A percentile compares a stretch with the other conserved stretches of the same genome.
Conservation (phyloP, 1,139 yeast species). For the Lodderomyces jiufengensis region DNA sequence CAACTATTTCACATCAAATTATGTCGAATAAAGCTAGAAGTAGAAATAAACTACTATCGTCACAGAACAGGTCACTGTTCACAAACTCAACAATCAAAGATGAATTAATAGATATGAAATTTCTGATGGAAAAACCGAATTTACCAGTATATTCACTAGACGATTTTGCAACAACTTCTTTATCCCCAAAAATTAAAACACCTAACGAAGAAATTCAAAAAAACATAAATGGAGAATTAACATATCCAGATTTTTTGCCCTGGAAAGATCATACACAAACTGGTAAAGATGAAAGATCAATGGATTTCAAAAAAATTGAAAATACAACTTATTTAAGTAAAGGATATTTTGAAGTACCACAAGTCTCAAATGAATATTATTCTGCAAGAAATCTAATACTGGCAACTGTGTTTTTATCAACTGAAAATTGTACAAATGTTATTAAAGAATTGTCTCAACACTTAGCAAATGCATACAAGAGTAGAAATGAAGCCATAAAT, state of each 20-base stretch:
- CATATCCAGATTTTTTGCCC: slow-evolving; percentile 75
- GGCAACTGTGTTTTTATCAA: slow-evolving; percentile 39
- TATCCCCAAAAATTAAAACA: not conserved
- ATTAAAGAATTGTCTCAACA: slow-evolving; percentile 44
- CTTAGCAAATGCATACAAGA: slow-evolving; percentile 60
- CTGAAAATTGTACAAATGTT: slow-evolving; percentile 36
- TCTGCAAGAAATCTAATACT: slow-evolving; percentile 51
- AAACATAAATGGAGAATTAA: slow-evolving; percentile 10
- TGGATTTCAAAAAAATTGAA: slow-evolving; percentile 19
- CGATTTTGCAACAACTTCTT: slow-evolving; percentile 12
- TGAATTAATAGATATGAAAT: slow-evolving; percentile 36
- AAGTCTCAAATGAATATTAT: slow-evolving; percentile 50
- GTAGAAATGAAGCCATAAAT: slow-evolving; percentile 61
- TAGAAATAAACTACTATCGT: slow-evolving; percentile 34
- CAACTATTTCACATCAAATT: not conserved
- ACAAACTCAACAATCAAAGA: slow-evolving; percentile 28
- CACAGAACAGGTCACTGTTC: slow-evolving; percentile 24
- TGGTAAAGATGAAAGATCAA: slow-evolving; percentile 8
- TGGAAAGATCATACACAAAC: slow-evolving; percentile 62
- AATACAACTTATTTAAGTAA: slow-evolving; percentile 36
- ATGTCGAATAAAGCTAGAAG: slow-evolving; percentile 33
- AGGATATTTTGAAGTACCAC: slow-evolving; percentile 53
- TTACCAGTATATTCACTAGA: slow-evolving; percentile 35
- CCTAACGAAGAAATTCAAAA: not conserved
- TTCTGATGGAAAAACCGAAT: slow-evolving; percentile 35